These are phyloP conservation scores for Russula olivacea DNA, from an alignment of 768 basidiomycete genomes.

Conservation along the genomic window DNA sequence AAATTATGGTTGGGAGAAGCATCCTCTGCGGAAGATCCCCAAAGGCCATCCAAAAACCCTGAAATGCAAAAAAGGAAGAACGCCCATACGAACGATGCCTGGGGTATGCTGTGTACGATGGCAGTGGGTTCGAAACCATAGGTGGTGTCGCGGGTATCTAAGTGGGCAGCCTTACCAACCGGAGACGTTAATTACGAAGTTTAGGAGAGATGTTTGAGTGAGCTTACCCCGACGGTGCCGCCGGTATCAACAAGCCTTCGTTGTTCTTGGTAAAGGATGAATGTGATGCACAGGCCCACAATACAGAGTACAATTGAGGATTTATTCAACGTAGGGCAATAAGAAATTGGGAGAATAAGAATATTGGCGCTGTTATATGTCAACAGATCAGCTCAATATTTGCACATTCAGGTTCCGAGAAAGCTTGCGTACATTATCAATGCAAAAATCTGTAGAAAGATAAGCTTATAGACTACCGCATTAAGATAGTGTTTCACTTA, in stretches of 20 bases:
- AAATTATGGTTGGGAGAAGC: neutral
- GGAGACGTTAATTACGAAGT: neutral
- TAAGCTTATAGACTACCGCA: neutral
- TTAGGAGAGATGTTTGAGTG: neutral
- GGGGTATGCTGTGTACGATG: conserved; percentile 13
- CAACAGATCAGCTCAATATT: neutral
- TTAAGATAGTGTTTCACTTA: neutral
- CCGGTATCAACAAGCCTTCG: neutral
- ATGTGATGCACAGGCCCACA: neutral
- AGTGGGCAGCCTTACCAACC: neutral
- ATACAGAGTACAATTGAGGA: conserved; percentile 2
- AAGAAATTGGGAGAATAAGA: neutral
- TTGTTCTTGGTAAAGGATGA: conserved; percentile 5
- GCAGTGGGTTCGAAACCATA: conserved; percentile 17
- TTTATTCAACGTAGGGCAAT: neutral
- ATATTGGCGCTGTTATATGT: conserved; percentile 5
- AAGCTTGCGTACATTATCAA: conserved; percentile 2
- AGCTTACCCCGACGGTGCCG: conserved; percentile 1
- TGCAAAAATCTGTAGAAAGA: neutral
- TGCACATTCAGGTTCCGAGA: no score
- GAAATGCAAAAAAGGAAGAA: neutral
- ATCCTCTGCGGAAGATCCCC: neutral
- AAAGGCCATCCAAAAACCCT: conserved; percentile 17
- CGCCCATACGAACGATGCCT: conserved; percentile 7
- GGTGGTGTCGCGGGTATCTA: conserved; percentile 5